These are phyloP conservation scores for Hypoxylon sp. DNA, from an alignment of 2,329 filamentous ascomycete genomes.

Conservation along the genomic window DNA sequence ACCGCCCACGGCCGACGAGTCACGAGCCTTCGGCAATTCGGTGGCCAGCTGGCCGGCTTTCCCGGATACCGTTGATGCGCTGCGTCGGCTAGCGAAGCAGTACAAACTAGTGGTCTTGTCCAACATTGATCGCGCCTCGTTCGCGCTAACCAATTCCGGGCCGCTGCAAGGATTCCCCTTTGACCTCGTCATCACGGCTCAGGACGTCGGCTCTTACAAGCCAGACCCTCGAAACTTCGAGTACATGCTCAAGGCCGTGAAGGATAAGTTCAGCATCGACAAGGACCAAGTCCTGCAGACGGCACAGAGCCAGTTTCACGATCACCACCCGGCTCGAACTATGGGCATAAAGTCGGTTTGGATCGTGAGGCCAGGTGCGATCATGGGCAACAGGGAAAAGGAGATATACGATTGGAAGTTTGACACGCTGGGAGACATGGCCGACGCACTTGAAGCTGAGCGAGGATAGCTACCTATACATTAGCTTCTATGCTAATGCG, in stretches of 20 bases:
- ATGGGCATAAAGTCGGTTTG: conserved; percentile 71
- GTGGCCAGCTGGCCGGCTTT: conserved; percentile 71
- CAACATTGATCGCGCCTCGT: conserved; percentile 70
- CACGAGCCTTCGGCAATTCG: conserved; percentile 63
- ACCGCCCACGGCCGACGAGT: conserved; percentile 56
- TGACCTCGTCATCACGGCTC: conserved; percentile 75
- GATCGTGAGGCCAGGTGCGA: conserved; percentile 64
- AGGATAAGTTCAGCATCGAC: conserved; percentile 68
- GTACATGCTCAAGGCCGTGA: conserved; percentile 70
- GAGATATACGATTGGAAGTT: conserved; percentile 69
- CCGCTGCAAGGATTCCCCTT: conserved; percentile 66
- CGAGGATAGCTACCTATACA: neutral
- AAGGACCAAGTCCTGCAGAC: conserved; percentile 66
- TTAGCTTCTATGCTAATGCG: neutral
- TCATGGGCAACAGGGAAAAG: conserved; percentile 58
- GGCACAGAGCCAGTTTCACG: conserved; percentile 78
- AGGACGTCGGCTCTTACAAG: conserved; percentile 81
- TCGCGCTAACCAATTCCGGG: conserved; percentile 60
- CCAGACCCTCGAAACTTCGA: conserved; percentile 76
- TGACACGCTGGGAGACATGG: conserved; percentile 72
- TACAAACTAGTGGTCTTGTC: conserved; percentile 74
- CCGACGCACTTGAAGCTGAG: conserved; percentile 65
- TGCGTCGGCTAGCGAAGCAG: conserved; percentile 62
- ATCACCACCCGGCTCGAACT: conserved; percentile 75
- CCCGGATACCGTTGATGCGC: conserved; percentile 68